A percentile compares a stretch with the other conserved stretches of the same genome.
Evolutionary conservation across 139 green algal species (phyloP).

Genomic region (Tetratostichococcus sp.): DNA sequence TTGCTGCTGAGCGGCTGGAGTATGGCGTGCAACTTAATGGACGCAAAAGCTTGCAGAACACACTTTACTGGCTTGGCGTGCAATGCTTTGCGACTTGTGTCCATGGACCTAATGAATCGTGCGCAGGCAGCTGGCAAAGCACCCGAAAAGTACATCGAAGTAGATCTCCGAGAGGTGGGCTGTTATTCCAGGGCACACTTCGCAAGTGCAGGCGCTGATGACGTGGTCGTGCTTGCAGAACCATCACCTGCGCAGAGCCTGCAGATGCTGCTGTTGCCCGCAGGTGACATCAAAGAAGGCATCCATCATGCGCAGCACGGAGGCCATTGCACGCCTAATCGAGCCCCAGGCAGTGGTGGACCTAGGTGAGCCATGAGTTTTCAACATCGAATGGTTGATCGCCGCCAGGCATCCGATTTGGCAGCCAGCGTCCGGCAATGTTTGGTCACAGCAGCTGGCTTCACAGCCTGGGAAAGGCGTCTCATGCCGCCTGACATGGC

Average conservation of each 20-base stretch:
- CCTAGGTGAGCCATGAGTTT: background rate
- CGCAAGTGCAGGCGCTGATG: constrained; percentile 3
- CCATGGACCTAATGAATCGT: too few relatives aligned
- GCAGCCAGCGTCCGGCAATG: too few relatives aligned
- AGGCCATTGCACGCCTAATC: constrained; percentile 8
- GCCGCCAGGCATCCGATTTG: too few relatives aligned
- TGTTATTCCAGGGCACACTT: background rate
- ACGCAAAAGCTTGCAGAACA: background rate
- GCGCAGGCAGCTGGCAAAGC: constrained; percentile 16
- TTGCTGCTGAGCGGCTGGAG: too few relatives aligned
- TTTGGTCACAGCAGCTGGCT: too few relatives aligned
- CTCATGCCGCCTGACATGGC: too few relatives aligned
- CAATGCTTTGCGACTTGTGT: too few relatives aligned
- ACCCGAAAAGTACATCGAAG: constrained; percentile 53
- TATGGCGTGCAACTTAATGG: too few relatives aligned
- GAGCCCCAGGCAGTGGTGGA: background rate
- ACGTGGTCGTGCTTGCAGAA: too few relatives aligned
- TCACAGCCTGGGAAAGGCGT: too few relatives aligned
- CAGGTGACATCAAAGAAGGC: constrained; percentile 8
- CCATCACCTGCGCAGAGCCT: too few relatives aligned
- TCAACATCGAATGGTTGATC: too few relatives aligned
- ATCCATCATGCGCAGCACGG: constrained; percentile 9
- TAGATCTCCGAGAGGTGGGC: constrained; percentile 74
- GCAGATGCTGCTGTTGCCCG: background rate
- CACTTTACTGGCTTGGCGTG: background rate